Conservation (phyloP, 345 rosid genomes). For the Crucihimalaya himalaica region DNA sequence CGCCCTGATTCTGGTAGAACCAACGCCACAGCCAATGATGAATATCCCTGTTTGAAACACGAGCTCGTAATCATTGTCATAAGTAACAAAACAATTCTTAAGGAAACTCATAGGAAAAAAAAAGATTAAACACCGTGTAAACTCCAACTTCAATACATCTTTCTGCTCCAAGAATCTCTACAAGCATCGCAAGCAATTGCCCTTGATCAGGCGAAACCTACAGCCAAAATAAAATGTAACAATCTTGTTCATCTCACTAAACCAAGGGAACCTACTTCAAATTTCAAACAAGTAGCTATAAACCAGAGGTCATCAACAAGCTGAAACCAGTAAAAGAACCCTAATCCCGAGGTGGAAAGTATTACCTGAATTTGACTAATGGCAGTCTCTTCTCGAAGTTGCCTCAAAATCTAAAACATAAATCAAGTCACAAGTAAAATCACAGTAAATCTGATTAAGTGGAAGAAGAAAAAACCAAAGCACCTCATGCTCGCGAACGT, state of each 20-base stretch:
- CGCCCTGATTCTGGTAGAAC: conserved; percentile 72
- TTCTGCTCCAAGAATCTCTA: conserved; percentile 74
- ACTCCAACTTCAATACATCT: conserved; percentile 92
- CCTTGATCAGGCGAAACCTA: conserved; percentile 97
- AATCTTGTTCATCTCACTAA: neutral
- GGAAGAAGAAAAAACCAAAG: neutral
- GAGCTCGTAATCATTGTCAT: neutral
- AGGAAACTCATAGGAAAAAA: neutral
- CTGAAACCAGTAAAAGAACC: neutral
- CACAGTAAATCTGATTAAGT: neutral
- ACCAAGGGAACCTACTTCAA: neutral
- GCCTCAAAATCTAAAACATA: conserved; percentile 56
- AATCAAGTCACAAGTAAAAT: neutral
- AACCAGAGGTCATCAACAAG: conserved; percentile 12
- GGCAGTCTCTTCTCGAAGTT: conserved; percentile 89
- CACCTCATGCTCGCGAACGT: conserved; percentile 81
- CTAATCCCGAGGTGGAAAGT: too few relatives aligned
- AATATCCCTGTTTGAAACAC: conserved; percentile 62
- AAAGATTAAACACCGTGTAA: conserved; percentile 57
- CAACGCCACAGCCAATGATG: conserved; percentile 88
- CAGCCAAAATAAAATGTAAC: conserved; percentile 2
- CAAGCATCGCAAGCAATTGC: conserved; percentile 87
- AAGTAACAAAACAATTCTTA: neutral
- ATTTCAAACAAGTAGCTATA: conserved; percentile 9
- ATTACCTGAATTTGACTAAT: conserved; percentile 90